Percentiles rank a stretch among this genome's conserved stretches.
phyloP scores from a whole-genome alignment of 306 rosid species.

The Pueraria montana region DNA sequence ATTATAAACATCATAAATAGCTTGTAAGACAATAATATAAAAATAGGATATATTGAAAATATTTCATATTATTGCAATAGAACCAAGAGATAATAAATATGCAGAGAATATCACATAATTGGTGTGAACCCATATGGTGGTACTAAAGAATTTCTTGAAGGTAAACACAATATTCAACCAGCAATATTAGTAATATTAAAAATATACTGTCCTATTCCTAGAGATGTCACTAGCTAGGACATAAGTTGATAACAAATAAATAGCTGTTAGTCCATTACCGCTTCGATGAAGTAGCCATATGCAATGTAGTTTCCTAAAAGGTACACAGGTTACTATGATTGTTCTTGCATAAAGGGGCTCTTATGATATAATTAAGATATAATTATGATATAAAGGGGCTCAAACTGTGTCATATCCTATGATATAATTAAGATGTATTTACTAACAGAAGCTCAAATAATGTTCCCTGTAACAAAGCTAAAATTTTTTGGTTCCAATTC shows the following conservation, averaged over 20 bases:
- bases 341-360: background rate
- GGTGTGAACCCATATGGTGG: background rate
- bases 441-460: slow-evolving; percentile 20
- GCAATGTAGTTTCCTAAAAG: slow-evolving; percentile 32
- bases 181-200: slow-evolving; percentile 5
- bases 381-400: too few species aligned
- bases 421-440: background rate
- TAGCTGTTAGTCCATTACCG: background rate
- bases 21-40: slow-evolving; percentile 1
- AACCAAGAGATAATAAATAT: slow-evolving; percentile 8
- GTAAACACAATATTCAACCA: slow-evolving; percentile 16
- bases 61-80: slow-evolving; percentile 36
- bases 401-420: background rate
- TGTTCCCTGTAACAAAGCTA: background rate
- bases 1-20: slow-evolving; percentile 42
- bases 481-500: background rate
- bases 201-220: background rate
- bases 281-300: slow-evolving; percentile 4
- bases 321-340: background rate
- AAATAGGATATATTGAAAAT: slow-evolving; percentile 16
- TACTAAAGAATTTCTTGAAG: background rate
- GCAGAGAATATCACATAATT: slow-evolving; percentile 18
- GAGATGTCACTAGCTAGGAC: slow-evolving; percentile 21
- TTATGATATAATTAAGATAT: too few species aligned
- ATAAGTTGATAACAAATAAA: background rate